Evolutionary conservation across 306 rosid species (phyloP), one percentile per base, ranked within the genome.

Genomic region (Geum urbanum): DNA sequence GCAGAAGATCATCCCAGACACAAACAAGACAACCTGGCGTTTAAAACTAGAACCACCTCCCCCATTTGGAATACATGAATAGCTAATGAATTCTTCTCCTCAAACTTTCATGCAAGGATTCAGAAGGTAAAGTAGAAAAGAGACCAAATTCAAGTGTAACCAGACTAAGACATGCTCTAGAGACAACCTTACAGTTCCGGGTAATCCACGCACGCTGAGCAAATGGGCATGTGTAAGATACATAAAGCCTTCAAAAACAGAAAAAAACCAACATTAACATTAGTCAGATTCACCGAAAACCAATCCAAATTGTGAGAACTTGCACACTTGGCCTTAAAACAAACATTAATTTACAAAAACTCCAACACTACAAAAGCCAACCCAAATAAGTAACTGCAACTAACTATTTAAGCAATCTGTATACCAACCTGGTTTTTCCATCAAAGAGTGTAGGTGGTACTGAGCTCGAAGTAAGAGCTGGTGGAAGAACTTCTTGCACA

Each of bases 121-220:
- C 40, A 20, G 45, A 66, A 58, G 43, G 56, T 5, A 68, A n/a
- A 12, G 18, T 9, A 64, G 45, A 53, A 9, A 52, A 45, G 8
- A 14, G 11, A 3, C 8, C 35, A 32, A 16, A 47, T 45, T 63
- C 56, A 64, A 67, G 37, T 45, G 56, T 65, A 52, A 76, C 15
- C 18, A 64, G 48, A 69, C 9, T 22, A 55, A 9, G 16, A 68
- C 27, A 12, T 22, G 61, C 48, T 63, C 6, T 12, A 20, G 68
- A 72, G 70, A 57, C 64, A 74, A 91, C 97, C 97, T 92, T 92
- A 70, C 85, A 76, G 50, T 92, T 92, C 63, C 96, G 84, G 19
- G 91, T 60, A 83, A 89, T 89, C 97, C 96, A 91, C 49, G 71
- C 90, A 37, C 91, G 91, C 78, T 91, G 96, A 3, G 96, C 96